Evolutionary conservation across 441 rosid species (phyloP).

Genomic region (Syzygium syzygioides): DNA sequence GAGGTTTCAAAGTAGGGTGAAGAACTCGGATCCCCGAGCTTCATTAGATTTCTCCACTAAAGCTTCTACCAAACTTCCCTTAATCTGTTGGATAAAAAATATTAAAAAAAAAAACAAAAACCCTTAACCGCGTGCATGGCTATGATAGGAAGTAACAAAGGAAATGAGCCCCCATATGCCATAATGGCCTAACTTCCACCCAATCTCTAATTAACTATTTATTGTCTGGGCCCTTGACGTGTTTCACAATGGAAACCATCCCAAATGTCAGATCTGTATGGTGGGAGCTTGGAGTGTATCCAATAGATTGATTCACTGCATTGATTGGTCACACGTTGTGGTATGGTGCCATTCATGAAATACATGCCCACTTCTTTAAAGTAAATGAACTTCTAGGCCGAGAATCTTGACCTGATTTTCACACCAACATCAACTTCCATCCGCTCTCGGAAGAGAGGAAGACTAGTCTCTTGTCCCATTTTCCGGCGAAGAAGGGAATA

Average conservation of each 20-base stretch:
- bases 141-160: not conserved
- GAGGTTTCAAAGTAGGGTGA: not conserved
- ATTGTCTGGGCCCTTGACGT: not conserved
- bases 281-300: not conserved
- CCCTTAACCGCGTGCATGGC: not conserved
- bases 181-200: not conserved
- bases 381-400: not conserved
- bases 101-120: not conserved
- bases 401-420: not conserved
- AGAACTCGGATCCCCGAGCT: not conserved
- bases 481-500: not conserved
- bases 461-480: not conserved
- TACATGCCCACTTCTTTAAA: not conserved
- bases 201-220: not conserved
- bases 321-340: not conserved
- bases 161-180: not conserved
- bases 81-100: too few species aligned
- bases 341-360: not conserved
- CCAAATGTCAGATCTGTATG: not conserved
- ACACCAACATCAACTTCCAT: not conserved
- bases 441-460: not conserved
- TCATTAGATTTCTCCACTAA: not conserved
- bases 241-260: not conserved
- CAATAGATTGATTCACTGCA: not conserved
- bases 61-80: not conserved